Percentiles rank a stretch among this genome's conserved stretches.
Conservation (phyloP, 192 early-diverging fungal species). For the Coemansia sp. region DNA sequence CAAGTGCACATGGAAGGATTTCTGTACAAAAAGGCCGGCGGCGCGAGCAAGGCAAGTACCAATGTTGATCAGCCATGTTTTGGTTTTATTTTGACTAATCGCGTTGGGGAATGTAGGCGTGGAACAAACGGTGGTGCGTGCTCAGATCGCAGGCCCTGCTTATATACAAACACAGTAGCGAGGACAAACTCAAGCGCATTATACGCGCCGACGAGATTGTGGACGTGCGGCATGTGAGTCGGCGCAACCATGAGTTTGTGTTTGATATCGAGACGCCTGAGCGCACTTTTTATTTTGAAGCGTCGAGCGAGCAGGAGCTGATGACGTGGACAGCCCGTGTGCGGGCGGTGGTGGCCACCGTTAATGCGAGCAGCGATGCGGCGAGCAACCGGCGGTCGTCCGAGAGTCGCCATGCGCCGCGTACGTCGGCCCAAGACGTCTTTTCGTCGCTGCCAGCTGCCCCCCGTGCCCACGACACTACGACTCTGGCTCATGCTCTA, state of each 20-base stretch:
- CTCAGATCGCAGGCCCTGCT: constrained; percentile 47
- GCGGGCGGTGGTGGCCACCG: constrained; percentile 21
- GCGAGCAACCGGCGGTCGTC: constrained; percentile 25
- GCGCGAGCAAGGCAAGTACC: constrained; percentile 46
- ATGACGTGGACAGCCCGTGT: constrained; percentile 32
- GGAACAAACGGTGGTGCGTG: constrained; percentile 56
- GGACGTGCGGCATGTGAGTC: constrained; percentile 23
- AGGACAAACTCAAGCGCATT: constrained; percentile 49
- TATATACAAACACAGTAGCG: constrained; percentile 47
- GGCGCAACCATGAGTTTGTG: constrained; percentile 46
- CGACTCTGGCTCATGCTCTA: constrained; percentile 18
- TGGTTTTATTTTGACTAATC: constrained; percentile 1
- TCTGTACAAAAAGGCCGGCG: constrained; percentile 44
- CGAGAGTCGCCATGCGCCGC: constrained; percentile 19
- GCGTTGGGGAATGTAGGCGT: constrained; percentile 22
- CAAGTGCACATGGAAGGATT: constrained; percentile 52
- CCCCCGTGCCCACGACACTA: constrained; percentile 15
- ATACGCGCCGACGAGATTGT: constrained; percentile 51
- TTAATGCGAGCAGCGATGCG: constrained; percentile 16
- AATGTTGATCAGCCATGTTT: neutral
- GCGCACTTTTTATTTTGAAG: constrained; percentile 49
- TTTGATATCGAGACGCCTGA: constrained; percentile 43
- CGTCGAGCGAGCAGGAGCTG: constrained; percentile 51
- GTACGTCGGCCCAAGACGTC: constrained; percentile 8
- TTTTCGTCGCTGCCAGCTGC: constrained; percentile 34